A percentile compares a stretch with the other conserved stretches of the same genome.
Conservation (phyloP, 2,329 filamentous ascomycete genomes). For the Pestalotiopsis sp. region DNA sequence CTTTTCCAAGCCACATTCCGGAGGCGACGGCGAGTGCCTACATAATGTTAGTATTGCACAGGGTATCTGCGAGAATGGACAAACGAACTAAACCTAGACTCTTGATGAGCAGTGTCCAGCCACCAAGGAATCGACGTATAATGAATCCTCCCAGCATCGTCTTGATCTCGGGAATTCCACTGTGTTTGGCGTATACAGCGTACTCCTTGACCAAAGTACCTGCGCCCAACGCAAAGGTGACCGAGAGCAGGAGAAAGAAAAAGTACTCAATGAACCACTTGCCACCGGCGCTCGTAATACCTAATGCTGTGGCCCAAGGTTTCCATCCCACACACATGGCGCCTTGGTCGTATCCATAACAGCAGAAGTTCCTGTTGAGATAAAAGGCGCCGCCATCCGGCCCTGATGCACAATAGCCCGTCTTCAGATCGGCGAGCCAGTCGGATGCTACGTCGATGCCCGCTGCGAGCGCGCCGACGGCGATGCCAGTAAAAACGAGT, state of each 20-base stretch:
- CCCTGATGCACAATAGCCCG: conserved; percentile 78
- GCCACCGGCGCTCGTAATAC: conserved; percentile 66
- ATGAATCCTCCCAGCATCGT: conserved; percentile 93
- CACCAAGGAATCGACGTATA: conserved; percentile 82
- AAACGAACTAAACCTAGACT: conserved; percentile 77
- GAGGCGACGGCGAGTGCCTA: conserved; percentile 89
- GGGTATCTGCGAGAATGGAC: not conserved
- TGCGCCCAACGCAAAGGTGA: conserved; percentile 77
- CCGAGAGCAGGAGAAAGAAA: conserved; percentile 83
- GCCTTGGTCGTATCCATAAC: conserved; percentile 84
- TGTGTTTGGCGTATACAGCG: conserved; percentile 87
- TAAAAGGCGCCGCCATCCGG: conserved; percentile 86
- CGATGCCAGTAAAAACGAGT: conserved; percentile 80
- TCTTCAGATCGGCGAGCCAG: conserved; percentile 92
- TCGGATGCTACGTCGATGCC: conserved; percentile 88
- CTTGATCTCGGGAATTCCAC: conserved; percentile 97
- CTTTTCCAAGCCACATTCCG: conserved; percentile 95
- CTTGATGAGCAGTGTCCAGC: conserved; percentile 88
- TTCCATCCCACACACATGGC: conserved; percentile 86
- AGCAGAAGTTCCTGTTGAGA: conserved; percentile 89
- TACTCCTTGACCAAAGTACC: conserved; percentile 82
- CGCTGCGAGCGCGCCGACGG: conserved; percentile 83
- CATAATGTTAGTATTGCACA: conserved; percentile 26
- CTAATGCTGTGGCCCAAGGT: conserved; percentile 78
- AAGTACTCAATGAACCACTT: conserved; percentile 85